A percentile compares a stretch with the other conserved stretches of the same genome.
Conservation (phyloP, 768 basidiomycete species). For the Russula sp. region DNA sequence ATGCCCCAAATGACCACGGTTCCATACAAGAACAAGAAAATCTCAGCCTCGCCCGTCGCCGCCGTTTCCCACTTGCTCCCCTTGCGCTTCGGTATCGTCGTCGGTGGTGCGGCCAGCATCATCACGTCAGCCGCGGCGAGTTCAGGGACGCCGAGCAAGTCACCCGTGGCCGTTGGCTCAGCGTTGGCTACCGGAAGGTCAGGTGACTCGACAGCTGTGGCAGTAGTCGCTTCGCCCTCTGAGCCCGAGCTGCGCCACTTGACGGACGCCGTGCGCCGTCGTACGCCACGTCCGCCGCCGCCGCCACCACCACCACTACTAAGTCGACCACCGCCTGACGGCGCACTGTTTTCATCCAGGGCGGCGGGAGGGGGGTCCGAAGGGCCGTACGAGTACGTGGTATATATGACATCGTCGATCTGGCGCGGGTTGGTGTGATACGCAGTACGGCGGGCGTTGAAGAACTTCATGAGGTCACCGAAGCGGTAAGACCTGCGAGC, state of each 20-base stretch:
- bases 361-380: slow-evolving; percentile 16
- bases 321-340: slow-evolving; percentile 15
- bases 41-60: slow-evolving; percentile 63
- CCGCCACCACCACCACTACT: not conserved
- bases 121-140: slow-evolving; percentile 27
- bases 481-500: slow-evolving; percentile 75
- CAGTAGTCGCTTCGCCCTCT: slow-evolving; percentile 19
- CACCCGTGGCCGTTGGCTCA: slow-evolving; percentile 38
- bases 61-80: slow-evolving; percentile 57
- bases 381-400: slow-evolving; percentile 78
- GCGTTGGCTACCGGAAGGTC: not conserved
- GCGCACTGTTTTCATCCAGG: slow-evolving; percentile 12
- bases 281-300: not conserved
- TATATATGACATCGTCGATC: slow-evolving; percentile 92
- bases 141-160: slow-evolving; percentile 75
- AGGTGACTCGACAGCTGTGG: slow-evolving; percentile 21
- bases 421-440: slow-evolving; percentile 82
- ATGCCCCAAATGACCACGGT: slow-evolving; percentile 98
- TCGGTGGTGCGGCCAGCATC: slow-evolving; percentile 19
- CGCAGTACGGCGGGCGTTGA: slow-evolving; percentile 71
- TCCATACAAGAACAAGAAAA: slow-evolving; percentile 91
- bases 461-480: slow-evolving; percentile 81
- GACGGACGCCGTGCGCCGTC: slow-evolving; percentile 8
- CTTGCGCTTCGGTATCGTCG: slow-evolving; percentile 40
- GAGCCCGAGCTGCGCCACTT: slow-evolving; percentile 26